A percentile compares a stretch with the other conserved stretches of the same genome.
These are phyloP conservation scores for Rosa lucieae DNA, from an alignment of 306 rosid genomes.

Conservation along the genomic window DNA sequence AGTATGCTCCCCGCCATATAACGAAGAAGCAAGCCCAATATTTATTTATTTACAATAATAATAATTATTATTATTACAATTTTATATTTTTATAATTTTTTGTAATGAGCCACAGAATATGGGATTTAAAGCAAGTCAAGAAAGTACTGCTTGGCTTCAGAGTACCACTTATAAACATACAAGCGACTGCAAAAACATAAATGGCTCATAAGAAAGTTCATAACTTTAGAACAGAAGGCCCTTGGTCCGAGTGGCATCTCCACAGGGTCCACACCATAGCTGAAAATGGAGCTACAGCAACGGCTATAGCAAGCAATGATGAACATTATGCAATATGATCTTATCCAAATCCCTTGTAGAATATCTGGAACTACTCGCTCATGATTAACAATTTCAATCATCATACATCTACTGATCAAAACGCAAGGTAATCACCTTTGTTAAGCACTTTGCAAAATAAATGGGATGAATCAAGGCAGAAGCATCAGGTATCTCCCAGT, in stretches of 20 bases:
- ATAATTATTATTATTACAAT: too few relatives aligned
- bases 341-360: neutral
- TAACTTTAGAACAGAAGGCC: neutral
- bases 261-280: neutral
- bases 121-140: neutral
- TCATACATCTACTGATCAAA: neutral
- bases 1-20: neutral
- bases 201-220: neutral
- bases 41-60: neutral
- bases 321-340: neutral
- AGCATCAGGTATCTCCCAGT: constrained; percentile 51
- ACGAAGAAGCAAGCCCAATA: neutral
- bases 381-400: neutral
- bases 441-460: constrained; percentile 78
- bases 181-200: neutral
- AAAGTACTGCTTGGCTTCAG: neutral
- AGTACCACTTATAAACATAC: neutral
- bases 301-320: neutral
- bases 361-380: neutral
- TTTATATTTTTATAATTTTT: too few relatives aligned
- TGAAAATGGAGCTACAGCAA: neutral
- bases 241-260: neutral
- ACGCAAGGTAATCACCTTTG: constrained; percentile 47
- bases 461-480: constrained; percentile 63
- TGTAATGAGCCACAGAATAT: neutral